Percentiles rank a stretch among this genome's conserved stretches.
These are phyloP conservation scores for Polychaeton citri DNA, from an alignment of 2,329 filamentous ascomycete genomes.

Conservation along the genomic window DNA sequence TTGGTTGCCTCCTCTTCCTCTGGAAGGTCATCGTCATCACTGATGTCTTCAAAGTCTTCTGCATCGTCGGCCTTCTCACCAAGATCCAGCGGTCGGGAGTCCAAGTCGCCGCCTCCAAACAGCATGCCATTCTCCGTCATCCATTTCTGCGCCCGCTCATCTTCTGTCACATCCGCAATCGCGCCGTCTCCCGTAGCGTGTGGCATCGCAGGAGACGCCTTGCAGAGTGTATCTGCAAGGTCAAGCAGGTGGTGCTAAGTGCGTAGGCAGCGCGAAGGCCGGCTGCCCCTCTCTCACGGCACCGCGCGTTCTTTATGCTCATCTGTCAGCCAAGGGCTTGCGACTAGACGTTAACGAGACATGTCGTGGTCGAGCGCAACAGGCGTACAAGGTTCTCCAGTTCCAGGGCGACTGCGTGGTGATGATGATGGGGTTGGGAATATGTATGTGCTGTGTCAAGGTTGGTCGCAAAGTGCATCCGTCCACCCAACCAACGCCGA, in stretches of 20 bases:
- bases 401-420: no score
- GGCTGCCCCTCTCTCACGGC: neutral
- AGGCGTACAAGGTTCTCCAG: no score
- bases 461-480: no score
- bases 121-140: neutral
- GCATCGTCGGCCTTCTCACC: slow-evolving; percentile 84
- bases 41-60: slow-evolving; percentile 79
- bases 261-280: neutral
- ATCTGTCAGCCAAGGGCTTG: no score
- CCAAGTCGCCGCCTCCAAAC: slow-evolving; percentile 4
- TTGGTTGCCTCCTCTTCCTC: slow-evolving; percentile 51
- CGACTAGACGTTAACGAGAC: no score
- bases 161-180: slow-evolving; percentile 5
- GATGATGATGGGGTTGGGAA: no score
- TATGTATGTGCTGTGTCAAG: no score
- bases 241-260: no score
- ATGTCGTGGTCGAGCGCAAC: no score
- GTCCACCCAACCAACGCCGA: no score
- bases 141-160: slow-evolving; percentile 15
- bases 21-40: slow-evolving; percentile 81
- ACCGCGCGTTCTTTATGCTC: neutral
- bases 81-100: slow-evolving; percentile 25
- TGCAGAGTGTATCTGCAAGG: no score
- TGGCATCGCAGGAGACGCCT: slow-evolving; percentile 25
- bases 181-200: slow-evolving; percentile 21